Conservation (phyloP, 2,329 filamentous ascomycete genomes). For the Ophiostoma piceae region DNA sequence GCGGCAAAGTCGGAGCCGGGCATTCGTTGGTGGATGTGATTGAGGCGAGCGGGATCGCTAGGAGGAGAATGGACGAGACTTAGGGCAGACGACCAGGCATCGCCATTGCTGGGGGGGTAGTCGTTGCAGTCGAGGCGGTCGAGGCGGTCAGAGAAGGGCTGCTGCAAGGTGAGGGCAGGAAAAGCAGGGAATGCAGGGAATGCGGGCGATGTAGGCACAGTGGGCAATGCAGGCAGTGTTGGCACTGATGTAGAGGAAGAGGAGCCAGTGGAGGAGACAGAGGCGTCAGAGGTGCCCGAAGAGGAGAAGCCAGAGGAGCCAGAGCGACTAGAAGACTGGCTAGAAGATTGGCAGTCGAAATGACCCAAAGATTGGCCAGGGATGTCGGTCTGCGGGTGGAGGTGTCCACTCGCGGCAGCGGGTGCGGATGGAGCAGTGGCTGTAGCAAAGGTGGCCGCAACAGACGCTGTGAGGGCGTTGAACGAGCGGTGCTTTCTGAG, state of each 20-base stretch:
- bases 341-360: slow-evolving; percentile 14
- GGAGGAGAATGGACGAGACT: slow-evolving; percentile 42
- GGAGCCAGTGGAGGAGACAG: not conserved
- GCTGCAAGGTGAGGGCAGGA: slow-evolving; percentile 18
- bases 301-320: slow-evolving; percentile 7
- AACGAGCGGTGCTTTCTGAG: slow-evolving; percentile 8
- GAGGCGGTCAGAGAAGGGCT: slow-evolving; percentile 20
- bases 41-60: slow-evolving; percentile 39
- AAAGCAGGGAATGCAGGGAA: slow-evolving; percentile 16
- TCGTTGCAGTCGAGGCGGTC: slow-evolving; percentile 5
- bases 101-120: slow-evolving; percentile 18
- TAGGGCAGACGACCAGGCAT: slow-evolving; percentile 29
- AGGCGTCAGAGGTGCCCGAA: not conserved
- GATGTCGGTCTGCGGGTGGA: slow-evolving; percentile 19
- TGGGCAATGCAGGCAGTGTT: slow-evolving; percentile 11
- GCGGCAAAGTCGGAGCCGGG: slow-evolving; percentile 23
- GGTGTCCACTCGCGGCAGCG: slow-evolving; percentile 19
- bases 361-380: slow-evolving; percentile 18
- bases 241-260: slow-evolving; percentile 1
- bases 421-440: slow-evolving; percentile 1
- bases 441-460: slow-evolving; percentile 18
- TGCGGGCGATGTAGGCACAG: slow-evolving; percentile 17
- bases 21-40: slow-evolving; percentile 24
- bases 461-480: slow-evolving; percentile 10
- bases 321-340: slow-evolving; percentile 7